Conservation (phyloP, 2,329 filamentous ascomycete genomes). For the Nemania diffusa region DNA sequence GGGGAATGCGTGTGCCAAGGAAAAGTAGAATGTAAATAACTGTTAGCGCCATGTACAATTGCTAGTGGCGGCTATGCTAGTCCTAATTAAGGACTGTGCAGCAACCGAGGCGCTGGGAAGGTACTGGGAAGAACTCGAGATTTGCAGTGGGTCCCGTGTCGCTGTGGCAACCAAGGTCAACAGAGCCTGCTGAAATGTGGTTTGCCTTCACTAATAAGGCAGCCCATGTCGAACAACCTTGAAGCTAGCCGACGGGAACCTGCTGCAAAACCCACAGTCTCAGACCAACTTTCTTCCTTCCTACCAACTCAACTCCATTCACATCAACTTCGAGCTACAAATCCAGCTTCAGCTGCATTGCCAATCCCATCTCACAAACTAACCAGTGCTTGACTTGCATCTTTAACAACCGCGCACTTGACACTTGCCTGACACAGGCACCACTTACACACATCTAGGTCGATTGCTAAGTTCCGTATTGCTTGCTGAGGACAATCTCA, state of each 20-base stretch:
- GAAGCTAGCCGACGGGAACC: constrained; percentile 6
- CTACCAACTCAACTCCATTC: constrained; percentile 20
- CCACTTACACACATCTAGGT: constrained; percentile 47
- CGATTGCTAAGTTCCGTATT: constrained; percentile 50
- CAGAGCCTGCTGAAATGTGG: constrained; percentile 31
- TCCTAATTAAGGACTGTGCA: constrained; percentile 14
- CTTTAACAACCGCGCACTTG: constrained; percentile 5
- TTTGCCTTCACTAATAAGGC: constrained; percentile 17
- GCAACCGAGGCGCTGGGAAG: constrained; percentile 22
- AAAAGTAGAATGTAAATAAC: constrained; percentile 5
- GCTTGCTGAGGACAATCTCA: constrained; percentile 49
- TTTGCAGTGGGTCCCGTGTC: constrained; percentile 8
- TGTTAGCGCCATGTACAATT: constrained; percentile 38
- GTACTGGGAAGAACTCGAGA: constrained; percentile 1
- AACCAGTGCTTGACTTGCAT: neutral
- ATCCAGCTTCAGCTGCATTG: neutral
- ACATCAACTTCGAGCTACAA: constrained; percentile 1
- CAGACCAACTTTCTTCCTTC: constrained; percentile 13
- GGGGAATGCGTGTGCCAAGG: constrained; percentile 23
- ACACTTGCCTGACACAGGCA: constrained; percentile 36
- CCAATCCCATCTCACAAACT: too few species aligned
- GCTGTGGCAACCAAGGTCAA: constrained; percentile 38
- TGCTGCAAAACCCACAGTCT: constrained; percentile 17
- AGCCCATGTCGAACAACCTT: constrained; percentile 4
- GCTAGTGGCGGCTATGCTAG: constrained; percentile 26